Evolutionary conservation across 306 rosid species (phyloP).

Genomic region (Dryas octopetala): DNA sequence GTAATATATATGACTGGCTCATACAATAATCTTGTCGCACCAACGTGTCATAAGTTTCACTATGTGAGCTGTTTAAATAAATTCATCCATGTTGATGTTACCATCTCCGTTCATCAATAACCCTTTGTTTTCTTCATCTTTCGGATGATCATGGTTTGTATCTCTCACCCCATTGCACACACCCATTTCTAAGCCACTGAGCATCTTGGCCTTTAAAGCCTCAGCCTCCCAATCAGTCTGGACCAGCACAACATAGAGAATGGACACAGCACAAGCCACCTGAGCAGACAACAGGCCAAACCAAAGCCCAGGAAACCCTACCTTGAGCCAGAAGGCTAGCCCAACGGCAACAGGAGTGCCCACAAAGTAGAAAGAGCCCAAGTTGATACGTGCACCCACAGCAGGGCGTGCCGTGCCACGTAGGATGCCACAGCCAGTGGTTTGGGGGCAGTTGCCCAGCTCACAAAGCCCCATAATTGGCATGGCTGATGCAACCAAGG

Average conservation of each 20-base stretch:
- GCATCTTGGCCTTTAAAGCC: slow-evolving; percentile 67
- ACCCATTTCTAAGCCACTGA: slow-evolving; percentile 47
- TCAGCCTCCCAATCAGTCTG: slow-evolving; percentile 88
- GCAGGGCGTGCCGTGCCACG: slow-evolving; percentile 83
- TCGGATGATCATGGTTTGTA: neutral
- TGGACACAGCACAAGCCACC: slow-evolving; percentile 68
- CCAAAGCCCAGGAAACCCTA: slow-evolving; percentile 92
- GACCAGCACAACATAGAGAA: slow-evolving; percentile 59
- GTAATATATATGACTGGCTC: too few species aligned
- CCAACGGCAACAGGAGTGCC: slow-evolving; percentile 89
- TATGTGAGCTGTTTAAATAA: neutral
- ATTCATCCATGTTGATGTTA: neutral
- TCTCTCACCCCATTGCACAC: neutral
- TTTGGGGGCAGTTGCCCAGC: slow-evolving; percentile 90
- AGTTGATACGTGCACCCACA: slow-evolving; percentile 63
- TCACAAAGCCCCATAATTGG: slow-evolving; percentile 89
- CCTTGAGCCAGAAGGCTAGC: slow-evolving; percentile 63
- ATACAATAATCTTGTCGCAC: too few species aligned
- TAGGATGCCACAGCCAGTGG: slow-evolving; percentile 83
- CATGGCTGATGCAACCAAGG: slow-evolving; percentile 74
- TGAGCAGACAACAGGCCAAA: slow-evolving; percentile 87
- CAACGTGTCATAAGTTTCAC: neutral
- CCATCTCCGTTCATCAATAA: neutral
- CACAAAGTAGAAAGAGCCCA: slow-evolving; percentile 70
- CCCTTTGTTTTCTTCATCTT: slow-evolving; percentile 6